Conservation (phyloP, 129 eudicot species). For the Glebionis coronaria region DNA sequence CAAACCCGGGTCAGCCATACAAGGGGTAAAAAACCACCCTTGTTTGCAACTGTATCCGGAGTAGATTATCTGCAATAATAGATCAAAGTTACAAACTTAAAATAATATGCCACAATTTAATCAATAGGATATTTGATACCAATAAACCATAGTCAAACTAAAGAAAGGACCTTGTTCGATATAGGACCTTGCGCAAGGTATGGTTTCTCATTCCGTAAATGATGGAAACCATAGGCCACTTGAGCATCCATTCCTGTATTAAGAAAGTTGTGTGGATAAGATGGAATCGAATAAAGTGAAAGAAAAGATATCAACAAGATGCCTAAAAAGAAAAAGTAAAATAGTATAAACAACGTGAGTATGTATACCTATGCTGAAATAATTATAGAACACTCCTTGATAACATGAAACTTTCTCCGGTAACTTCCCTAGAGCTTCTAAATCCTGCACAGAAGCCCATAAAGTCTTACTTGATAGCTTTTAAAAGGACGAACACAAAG, state of each 20-base stretch:
- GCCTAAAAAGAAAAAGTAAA: background rate
- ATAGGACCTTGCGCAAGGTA: slow-evolving; percentile 94
- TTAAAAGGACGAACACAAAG: no score
- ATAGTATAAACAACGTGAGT: background rate
- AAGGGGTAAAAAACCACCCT: slow-evolving; percentile 99
- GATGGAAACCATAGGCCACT: slow-evolving; percentile 94
- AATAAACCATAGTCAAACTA: background rate
- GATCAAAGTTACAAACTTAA: background rate
- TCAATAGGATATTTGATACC: background rate
- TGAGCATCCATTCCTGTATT: slow-evolving; percentile 96
- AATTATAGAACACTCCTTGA: slow-evolving; percentile 92
- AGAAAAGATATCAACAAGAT: background rate
- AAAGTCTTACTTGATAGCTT: background rate
- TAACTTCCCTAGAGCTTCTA: slow-evolving; percentile 49
- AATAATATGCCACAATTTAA: background rate
- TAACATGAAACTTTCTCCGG: slow-evolving; percentile 70
- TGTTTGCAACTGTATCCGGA: slow-evolving; percentile 92
- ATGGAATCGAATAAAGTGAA: slow-evolving; percentile 8
- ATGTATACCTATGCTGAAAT: slow-evolving; percentile 80
- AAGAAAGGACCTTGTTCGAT: slow-evolving; percentile 71
- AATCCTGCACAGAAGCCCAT: slow-evolving; percentile 37
- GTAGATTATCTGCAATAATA: slow-evolving; percentile 60
- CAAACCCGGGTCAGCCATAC: slow-evolving; percentile 78
- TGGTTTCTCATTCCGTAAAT: slow-evolving; percentile 85
- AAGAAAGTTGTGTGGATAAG: slow-evolving; percentile 2